Evolutionary conservation across 1,284 basidiomycete genomes (phyloP), one percentile per base, ranked within the genome.

Genomic region (Anthracocystis walkeri): DNA sequence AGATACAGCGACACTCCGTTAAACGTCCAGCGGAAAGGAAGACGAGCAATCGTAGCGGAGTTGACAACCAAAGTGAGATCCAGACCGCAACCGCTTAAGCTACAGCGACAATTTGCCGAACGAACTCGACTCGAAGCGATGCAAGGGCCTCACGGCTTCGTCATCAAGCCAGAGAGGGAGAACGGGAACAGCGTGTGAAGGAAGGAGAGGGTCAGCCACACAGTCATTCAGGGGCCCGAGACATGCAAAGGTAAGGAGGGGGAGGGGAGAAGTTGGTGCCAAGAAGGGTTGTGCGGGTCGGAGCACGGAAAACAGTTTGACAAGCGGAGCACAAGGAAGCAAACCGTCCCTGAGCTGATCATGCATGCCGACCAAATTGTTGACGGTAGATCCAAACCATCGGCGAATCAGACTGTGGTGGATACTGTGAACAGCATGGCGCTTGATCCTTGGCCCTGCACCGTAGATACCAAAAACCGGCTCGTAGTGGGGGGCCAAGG

Each of bases 201-300:
- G 35, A 8, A 29, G 29, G 29, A 29, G 29, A 8, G 16, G 11
- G 45, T 27, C 27, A 48, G 7, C 14, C 46, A 46, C 46, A n/a
- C 16, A 31, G 29, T n/a, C 16, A 31, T n/a, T 49, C 52, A 58
- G 53, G 59, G 59, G 59, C 51, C 35, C 20, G 33, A 38, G 42
- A 40, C 44, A 57, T 38, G 44, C 2, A 35, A 38, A 38, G 55
- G 25, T 8, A 49, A 41, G 45, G 29, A 16, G 45, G 4, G 18
- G 35, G 35, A 14, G 35, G 38, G 6, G 57, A 52, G 54, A 58
- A 53, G 44, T 58, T 64, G 58, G 42, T 65, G 68, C 68, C 68
- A 71, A 71, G 68, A 44, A 41, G 38, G 45, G 58, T 40, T 8
- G 50, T 61, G 45, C 21, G 48, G n/a, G 61, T 65, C 61, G 61